Evolutionary conservation across 352 stramenopile genomes (phyloP), one percentile per base, ranked within the genome.

Genomic region (Pythium phragmiticola): DNA sequence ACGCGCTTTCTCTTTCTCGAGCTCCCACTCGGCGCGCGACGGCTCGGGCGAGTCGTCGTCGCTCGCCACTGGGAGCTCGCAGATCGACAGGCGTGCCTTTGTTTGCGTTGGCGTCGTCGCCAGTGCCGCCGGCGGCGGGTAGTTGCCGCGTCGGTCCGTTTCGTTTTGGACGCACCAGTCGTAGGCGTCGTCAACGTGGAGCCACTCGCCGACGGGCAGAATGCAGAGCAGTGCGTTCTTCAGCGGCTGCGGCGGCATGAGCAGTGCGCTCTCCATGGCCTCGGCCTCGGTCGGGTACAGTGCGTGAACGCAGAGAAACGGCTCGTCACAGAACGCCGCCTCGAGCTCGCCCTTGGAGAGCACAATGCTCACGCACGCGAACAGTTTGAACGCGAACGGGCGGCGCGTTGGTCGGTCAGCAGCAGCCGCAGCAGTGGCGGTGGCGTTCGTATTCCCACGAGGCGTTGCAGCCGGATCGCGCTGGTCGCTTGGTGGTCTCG

Each of bases 121-220:
- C n/a, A n/a, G n/a, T n/a, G n/a, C n/a, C 28, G 48, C 36, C 52
- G 48, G 23, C 11, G 66, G 55, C 14, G 64, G 75, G 36, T 57
- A 42, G 21, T 80, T 80, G 41, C 87, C 79, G 13, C 69, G 77
- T 11, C 78, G 76, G 41, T 75, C 75, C 1, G 62, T 13, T 62
- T 89, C 76, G 9, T 89, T 73, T 47, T 87, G 79, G n/a, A 89
- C 73, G 51, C 81, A 89, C 68, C 69, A 90, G 42, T 90, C 70
- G 60, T 82, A 76, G 19, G 75, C 75, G 50, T 87, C 73, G 26
- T 90, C 78, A 43, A 89, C 68, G 36, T 68, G 68, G 51, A 90
- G 37, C 73, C 72, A 84, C 54, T 82, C 68, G 3, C 66, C 53
- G 2, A 75, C 50, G 0, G 84, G 81, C 8, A 92, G 37, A 0